A percentile compares a stretch with the other conserved stretches of the same genome.
Evolutionary conservation across 169 alveolate genomes (phyloP).

Genomic region (Perkinsus olseni): DNA sequence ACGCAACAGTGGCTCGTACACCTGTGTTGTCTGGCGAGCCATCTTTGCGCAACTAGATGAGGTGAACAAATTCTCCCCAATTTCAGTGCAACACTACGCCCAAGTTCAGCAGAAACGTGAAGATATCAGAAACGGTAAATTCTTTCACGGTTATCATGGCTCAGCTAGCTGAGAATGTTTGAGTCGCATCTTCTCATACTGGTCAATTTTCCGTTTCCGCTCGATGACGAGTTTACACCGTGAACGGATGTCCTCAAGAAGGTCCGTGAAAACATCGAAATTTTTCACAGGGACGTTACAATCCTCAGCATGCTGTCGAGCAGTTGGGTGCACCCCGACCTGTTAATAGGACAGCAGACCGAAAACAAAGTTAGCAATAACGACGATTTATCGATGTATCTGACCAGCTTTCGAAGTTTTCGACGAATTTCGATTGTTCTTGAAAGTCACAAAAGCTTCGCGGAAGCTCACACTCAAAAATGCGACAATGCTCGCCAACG

Average conservation of each 20-base stretch:
- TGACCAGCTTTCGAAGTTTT: too few relatives aligned
- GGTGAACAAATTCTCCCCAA: too few relatives aligned
- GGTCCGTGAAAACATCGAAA: constrained; percentile 62
- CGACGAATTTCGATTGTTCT: too few relatives aligned
- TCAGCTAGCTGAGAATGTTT: not conserved
- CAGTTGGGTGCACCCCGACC: constrained; percentile 1
- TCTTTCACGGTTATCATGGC: not conserved
- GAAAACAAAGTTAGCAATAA: not conserved
- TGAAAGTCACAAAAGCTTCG: too few relatives aligned
- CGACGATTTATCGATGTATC: not conserved
- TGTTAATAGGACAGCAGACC: not conserved
- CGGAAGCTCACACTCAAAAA: too few relatives aligned
- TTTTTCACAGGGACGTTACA: constrained; percentile 8
- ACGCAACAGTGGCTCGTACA: not conserved
- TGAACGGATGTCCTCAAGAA: constrained; percentile 53
- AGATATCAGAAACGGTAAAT: not conserved
- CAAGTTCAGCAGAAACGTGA: not conserved
- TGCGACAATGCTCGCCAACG: too few relatives aligned
- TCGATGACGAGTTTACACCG: constrained; percentile 13
- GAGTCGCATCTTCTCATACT: not conserved
- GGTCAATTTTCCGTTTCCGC: not conserved
- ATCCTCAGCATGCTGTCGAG: not conserved
- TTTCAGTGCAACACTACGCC: not conserved
- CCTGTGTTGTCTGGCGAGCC: not conserved
- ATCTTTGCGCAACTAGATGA: not conserved